Evolutionary conservation across 2,329 filamentous ascomycete species (phyloP), one percentile per base, ranked within the genome.

Genomic region (Raffaelea albimanens): DNA sequence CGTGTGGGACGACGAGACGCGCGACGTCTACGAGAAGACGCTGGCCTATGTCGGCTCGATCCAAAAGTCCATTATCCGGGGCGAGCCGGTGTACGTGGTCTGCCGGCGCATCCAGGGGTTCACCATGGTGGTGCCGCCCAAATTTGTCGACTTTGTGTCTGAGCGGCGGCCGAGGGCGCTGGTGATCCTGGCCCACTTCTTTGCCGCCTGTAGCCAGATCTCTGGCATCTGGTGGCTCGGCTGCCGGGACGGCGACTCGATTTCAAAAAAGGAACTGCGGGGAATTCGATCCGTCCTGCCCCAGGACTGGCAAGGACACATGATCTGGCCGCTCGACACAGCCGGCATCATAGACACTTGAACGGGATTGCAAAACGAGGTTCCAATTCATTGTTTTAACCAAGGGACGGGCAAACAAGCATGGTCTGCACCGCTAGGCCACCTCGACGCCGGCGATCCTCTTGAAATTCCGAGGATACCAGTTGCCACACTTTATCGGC

Each of bases 1-100:
- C 33, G 49, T 50, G 20, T 56, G 55, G 55, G 20, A 40, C 40
- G 56, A 55, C 46, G 53, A 50, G 14, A 58, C 57, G 16, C 51
- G 55, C 10, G 55, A 55, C 2, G 55, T 57, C 14, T 60, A 60
- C 51, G 57, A 60, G 43, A 56, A 57, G 44, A 53, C 57, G 5
- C 52, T 60, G 10, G 55, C 53, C 45, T 59, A 57, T 25, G 51
- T 59, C 4, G 58, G 58, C 22, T 58, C 55, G 19, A 47, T 60
- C 13, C 57, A 60, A 34, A 46, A 50, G 3, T 50, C 53, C 36
- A 54, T 58, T 22, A 51, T 55, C 45, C 55, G 55, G 31, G 58
- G 59, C 25, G 61, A 64, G 53, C 59, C 61, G 4, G 52, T 57
- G 19, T 59, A 63, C 34, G 57, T 59, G 1, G 31, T 63, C 21